phyloP scores from a whole-genome alignment of 2,329 filamentous ascomycete species.

The Claviceps pusilla region DNA sequence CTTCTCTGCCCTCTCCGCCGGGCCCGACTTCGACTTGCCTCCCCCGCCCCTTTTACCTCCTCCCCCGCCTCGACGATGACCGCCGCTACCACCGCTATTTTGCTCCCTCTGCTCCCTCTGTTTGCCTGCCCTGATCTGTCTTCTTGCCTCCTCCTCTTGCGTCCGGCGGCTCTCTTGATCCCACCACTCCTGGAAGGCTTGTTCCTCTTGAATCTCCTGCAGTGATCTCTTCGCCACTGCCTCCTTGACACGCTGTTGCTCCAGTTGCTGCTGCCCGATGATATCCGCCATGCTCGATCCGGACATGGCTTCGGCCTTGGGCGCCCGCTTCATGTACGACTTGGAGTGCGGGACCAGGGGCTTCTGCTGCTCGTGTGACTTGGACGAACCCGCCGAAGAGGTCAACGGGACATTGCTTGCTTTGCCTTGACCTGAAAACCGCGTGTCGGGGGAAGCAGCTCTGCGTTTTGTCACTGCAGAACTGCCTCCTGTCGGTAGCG shows the following conservation, averaged over 20 bases:
- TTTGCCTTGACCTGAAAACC: conserved; percentile 43
- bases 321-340: conserved; percentile 40
- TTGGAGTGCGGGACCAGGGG: conserved; percentile 44
- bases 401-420: conserved; percentile 19
- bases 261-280: conserved; percentile 68
- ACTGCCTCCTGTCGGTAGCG: conserved; percentile 27
- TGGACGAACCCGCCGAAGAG: conserved; percentile 14
- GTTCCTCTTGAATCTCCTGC: conserved; percentile 90
- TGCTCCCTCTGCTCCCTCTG: conserved; percentile 13
- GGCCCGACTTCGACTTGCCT: conserved; percentile 13
- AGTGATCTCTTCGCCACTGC: conserved; percentile 76
- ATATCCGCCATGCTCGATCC: conserved; percentile 77
- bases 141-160: conserved; percentile 43
- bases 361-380: conserved; percentile 18
- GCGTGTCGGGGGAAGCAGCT: conserved; percentile 46
- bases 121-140: conserved; percentile 24
- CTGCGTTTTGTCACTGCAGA: conserved; percentile 27
- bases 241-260: conserved; percentile 70
- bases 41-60: conserved; percentile 13
- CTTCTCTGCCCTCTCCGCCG: background rate
- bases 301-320: conserved; percentile 46
- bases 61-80: conserved; percentile 13
- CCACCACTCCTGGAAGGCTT: conserved; percentile 96
- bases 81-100: conserved; percentile 7
- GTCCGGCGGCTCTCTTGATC: conserved; percentile 65